Evolutionary conservation across 2,329 filamentous ascomycete genomes (phyloP).

Genomic region (Colletotrichum coccodes): DNA sequence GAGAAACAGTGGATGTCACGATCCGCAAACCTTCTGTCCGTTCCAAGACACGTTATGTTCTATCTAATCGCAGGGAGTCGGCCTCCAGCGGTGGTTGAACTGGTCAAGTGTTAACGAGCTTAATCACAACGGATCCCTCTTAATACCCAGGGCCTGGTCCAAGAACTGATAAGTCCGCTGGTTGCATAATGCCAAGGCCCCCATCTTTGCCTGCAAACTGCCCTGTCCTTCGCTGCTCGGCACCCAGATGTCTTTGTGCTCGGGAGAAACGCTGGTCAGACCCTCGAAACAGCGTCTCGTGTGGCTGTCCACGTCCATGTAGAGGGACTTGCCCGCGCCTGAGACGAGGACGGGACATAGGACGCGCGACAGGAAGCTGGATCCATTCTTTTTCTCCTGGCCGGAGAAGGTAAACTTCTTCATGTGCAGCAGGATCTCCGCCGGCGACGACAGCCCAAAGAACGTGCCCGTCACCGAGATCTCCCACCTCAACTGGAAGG

Average conservation of each 20-base stretch:
- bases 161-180: slow-evolving; percentile 37
- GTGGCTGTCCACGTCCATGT: slow-evolving; percentile 30
- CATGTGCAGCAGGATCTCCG: slow-evolving; percentile 38
- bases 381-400: slow-evolving; percentile 17
- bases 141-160: slow-evolving; percentile 35
- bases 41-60: no score
- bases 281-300: slow-evolving; percentile 31
- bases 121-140: no score
- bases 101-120: no score
- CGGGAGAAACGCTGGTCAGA: slow-evolving; percentile 8
- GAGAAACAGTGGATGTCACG: no score
- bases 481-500: slow-evolving; percentile 45
- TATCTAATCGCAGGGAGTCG: no score
- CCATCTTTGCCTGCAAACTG: slow-evolving; percentile 40
- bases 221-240: slow-evolving; percentile 27
- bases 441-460: slow-evolving; percentile 35
- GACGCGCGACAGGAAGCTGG: slow-evolving; percentile 35
- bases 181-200: slow-evolving; percentile 33
- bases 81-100: no score
- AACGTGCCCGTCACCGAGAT: slow-evolving; percentile 37
- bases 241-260: slow-evolving; percentile 38
- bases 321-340: slow-evolving; percentile 36
- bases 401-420: slow-evolving; percentile 28
- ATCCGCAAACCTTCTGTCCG: no score
- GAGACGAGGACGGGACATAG: slow-evolving; percentile 42